These are phyloP conservation scores for Ploettnerulaceae sp. DNA, from an alignment of 2,329 filamentous ascomycete genomes.

Conservation along the genomic window DNA sequence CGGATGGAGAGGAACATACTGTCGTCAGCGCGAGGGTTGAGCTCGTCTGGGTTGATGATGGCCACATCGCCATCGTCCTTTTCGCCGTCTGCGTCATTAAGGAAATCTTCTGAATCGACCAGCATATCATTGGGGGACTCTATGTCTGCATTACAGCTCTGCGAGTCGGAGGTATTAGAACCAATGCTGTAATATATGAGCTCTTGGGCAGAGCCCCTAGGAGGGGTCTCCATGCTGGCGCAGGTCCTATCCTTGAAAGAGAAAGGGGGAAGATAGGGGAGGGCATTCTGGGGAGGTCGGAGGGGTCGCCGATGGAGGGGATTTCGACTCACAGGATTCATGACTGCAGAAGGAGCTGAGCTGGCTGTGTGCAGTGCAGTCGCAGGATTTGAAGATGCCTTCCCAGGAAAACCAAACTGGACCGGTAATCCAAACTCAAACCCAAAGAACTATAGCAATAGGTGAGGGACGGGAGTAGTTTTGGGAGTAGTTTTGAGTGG, in stretches of 20 bases:
- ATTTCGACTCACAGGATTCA: constrained; percentile 26
- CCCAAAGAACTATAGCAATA: background rate
- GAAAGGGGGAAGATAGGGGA: background rate
- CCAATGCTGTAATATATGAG: constrained; percentile 12
- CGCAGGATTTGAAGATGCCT: constrained; percentile 23
- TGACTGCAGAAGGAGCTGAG: constrained; percentile 9
- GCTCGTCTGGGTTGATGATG: constrained; percentile 37
- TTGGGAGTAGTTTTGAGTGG: background rate
- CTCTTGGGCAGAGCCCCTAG: constrained; percentile 1
- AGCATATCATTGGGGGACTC: constrained; percentile 34
- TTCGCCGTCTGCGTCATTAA: constrained; percentile 32
- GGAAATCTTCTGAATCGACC: constrained; percentile 32
- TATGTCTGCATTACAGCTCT: constrained; percentile 28
- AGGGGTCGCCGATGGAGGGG: constrained; percentile 5
- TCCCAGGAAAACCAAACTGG: constrained; percentile 19
- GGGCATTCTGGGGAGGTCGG: background rate
- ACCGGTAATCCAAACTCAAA: no score
- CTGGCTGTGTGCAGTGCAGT: background rate
- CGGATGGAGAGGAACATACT: constrained; percentile 30
- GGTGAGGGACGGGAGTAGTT: background rate
- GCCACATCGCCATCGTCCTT: constrained; percentile 39
- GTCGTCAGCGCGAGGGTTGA: constrained; percentile 35
- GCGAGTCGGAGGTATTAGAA: constrained; percentile 10
- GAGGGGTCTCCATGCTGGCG: constrained; percentile 1
- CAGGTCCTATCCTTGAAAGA: background rate